phyloP scores from a whole-genome alignment of 1,284 basidiomycete genomes.

The Ceratobasidium sp. region DNA sequence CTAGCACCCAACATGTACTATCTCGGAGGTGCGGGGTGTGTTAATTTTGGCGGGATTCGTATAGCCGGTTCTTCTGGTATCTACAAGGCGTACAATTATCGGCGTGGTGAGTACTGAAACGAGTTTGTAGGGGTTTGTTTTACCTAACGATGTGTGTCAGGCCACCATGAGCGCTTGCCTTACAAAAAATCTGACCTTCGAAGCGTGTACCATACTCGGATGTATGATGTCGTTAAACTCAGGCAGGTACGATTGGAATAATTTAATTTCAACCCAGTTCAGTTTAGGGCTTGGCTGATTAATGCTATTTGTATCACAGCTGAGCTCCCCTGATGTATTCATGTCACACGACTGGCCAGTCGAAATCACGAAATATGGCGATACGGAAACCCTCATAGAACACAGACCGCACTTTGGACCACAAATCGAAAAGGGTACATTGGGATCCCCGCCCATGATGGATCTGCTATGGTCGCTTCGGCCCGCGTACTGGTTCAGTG shows the following conservation, averaged over 20 bases:
- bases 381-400: slow-evolving; percentile 74
- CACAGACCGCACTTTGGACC: slow-evolving; percentile 86
- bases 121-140: slow-evolving; percentile 20
- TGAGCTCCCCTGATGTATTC: slow-evolving; percentile 77
- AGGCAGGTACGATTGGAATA: slow-evolving; percentile 70
- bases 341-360: slow-evolving; percentile 98
- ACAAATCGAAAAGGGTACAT: slow-evolving; percentile 77
- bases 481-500: slow-evolving; percentile 96
- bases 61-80: slow-evolving; percentile 95
- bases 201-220: slow-evolving; percentile 92
- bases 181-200: slow-evolving; percentile 76
- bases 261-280: slow-evolving; percentile 49
- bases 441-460: slow-evolving; percentile 93
- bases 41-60: slow-evolving; percentile 87
- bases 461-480: slow-evolving; percentile 79
- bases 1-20: slow-evolving; percentile 98
- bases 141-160: slow-evolving; percentile 77
- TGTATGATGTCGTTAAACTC: slow-evolving; percentile 87
- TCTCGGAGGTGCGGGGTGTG: slow-evolving; percentile 91
- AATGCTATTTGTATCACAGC: slow-evolving; percentile 58
- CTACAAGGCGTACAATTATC: slow-evolving; percentile 87
- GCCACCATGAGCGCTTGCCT: slow-evolving; percentile 67
- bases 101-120: slow-evolving; percentile 68
- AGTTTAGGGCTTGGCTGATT: slow-evolving; percentile 11
- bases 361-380: slow-evolving; percentile 85